Percentiles rank a stretch among this genome's conserved stretches.
phyloP scores from a whole-genome alignment of 164 flowering plant genomes.

The Stephania cephalantha region DNA sequence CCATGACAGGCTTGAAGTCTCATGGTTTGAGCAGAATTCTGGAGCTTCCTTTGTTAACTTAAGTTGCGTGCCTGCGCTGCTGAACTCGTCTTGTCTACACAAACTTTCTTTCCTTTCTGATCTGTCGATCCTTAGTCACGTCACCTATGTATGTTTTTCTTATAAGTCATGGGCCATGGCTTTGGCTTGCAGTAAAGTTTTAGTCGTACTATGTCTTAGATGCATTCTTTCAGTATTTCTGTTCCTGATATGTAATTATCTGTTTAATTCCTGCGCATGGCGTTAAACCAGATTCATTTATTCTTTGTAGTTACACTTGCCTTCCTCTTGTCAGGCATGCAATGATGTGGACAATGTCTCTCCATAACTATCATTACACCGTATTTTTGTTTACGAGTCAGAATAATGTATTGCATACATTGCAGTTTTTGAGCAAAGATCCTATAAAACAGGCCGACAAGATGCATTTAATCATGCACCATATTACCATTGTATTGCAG shows the following conservation, averaged over 20 bases:
- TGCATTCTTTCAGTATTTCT: not conserved
- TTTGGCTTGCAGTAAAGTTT: not conserved
- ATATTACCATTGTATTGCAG: not conserved
- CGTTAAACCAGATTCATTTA: not conserved
- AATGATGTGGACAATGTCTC: not conserved
- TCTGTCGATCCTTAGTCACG: constrained; percentile 30
- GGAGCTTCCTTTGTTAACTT: constrained; percentile 69
- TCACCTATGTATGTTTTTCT: constrained; percentile 46
- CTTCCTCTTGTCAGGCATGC: not conserved
- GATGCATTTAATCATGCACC: too few species aligned
- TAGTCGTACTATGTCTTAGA: not conserved
- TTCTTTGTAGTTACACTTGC: not conserved
- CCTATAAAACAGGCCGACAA: not conserved
- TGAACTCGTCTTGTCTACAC: constrained; percentile 82
- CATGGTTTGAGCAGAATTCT: constrained; percentile 65
- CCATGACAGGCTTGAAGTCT: constrained; percentile 57
- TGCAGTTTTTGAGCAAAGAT: too few species aligned
- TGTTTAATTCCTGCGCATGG: not conserved
- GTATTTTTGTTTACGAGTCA: not conserved
- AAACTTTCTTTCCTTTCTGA: constrained; percentile 50
- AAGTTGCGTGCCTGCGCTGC: constrained; percentile 78
- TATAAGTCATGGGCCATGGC: too few species aligned
- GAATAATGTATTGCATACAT: not conserved
- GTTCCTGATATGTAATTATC: not conserved
- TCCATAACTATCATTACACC: not conserved